Conservation (phyloP, 2,329 filamentous ascomycete genomes). For the Berkeleyomyces rouxiae region DNA sequence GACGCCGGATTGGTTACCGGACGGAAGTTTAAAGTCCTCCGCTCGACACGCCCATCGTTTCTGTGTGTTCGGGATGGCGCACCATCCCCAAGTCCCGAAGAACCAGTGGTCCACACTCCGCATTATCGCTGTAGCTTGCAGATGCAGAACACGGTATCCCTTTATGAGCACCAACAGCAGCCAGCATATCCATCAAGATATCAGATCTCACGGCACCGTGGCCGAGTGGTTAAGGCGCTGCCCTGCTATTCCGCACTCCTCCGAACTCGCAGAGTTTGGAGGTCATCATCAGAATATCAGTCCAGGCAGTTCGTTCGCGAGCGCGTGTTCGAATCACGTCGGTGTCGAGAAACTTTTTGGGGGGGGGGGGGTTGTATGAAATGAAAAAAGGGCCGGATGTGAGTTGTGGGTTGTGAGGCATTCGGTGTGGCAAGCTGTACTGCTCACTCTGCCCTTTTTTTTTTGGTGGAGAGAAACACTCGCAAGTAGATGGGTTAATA, state of each 20-base stretch:
- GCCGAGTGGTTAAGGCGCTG: conserved; percentile 5
- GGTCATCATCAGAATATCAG: background rate
- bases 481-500: no score
- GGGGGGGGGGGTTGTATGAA: background rate
- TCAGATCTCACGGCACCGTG: background rate
- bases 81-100: no score
- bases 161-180: background rate
- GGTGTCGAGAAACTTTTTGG: background rate
- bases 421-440: no score
- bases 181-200: background rate
- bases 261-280: background rate
- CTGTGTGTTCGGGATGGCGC: no score
- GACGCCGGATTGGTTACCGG: no score
- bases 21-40: no score
- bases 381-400: background rate
- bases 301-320: conserved; percentile 8
- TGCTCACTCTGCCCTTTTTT: no score
- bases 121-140: no score
- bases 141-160: background rate
- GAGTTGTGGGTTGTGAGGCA: background rate
- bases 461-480: no score
- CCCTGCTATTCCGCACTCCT: background rate
- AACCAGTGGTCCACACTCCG: no score
- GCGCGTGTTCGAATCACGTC: conserved; percentile 5
- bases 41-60: no score